Evolutionary conservation across 2,329 filamentous ascomycete species (phyloP).

Genomic region (Ceratocystis cubensis): DNA sequence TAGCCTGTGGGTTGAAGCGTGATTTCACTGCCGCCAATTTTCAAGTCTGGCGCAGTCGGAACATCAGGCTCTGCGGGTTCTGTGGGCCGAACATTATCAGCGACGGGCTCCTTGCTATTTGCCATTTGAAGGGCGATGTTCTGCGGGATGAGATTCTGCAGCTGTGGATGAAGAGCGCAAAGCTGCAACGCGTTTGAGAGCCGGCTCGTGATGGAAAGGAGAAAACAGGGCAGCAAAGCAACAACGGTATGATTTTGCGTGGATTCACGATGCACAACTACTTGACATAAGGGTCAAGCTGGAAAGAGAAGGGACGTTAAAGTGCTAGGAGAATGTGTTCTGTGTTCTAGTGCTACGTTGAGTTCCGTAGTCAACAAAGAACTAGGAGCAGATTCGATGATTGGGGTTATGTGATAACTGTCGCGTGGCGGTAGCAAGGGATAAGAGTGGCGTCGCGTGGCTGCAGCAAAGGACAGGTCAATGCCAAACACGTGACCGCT

Average conservation of each 20-base stretch:
- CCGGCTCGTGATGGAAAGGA: neutral
- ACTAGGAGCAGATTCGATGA: too few species aligned
- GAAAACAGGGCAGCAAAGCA: neutral
- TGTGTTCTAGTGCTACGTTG: too few species aligned
- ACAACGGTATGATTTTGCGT: neutral
- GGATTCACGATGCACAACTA: too few species aligned
- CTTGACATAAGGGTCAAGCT: too few species aligned
- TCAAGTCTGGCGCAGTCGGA: slow-evolving; percentile 56
- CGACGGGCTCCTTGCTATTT: neutral
- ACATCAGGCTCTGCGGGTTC: slow-evolving; percentile 26
- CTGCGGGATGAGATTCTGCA: neutral
- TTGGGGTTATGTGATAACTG: too few species aligned
- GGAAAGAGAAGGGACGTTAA: too few species aligned
- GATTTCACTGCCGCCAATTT: slow-evolving; percentile 62
- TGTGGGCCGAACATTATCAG: neutral
- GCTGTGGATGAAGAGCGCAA: neutral
- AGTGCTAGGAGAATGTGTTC: neutral
- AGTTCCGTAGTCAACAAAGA: too few species aligned
- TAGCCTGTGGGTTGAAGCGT: slow-evolving; percentile 63
- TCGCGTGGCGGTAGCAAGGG: too few species aligned
- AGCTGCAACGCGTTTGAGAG: neutral
- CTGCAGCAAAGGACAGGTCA: too few species aligned
- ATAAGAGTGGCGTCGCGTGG: too few species aligned
- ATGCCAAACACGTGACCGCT: too few species aligned
- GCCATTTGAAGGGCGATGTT: neutral